Conservation (phyloP, 306 rosid species). For the Fragaria ananassa region DNA sequence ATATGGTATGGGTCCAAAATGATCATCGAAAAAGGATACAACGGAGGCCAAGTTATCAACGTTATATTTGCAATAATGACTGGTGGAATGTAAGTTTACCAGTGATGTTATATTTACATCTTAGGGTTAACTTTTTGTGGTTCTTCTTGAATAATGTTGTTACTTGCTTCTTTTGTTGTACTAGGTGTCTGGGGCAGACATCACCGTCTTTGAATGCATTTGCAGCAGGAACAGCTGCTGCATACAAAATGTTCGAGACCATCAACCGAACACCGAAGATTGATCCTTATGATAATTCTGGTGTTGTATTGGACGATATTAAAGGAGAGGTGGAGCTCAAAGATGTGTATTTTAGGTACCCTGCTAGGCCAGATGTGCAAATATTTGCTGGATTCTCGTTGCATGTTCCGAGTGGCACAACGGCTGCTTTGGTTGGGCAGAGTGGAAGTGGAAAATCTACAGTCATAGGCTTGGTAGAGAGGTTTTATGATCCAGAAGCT, state of each 20-base stretch:
- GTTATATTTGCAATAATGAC: constrained; percentile 67
- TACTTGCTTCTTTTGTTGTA: background rate
- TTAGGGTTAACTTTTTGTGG: background rate
- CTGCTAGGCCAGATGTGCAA: constrained; percentile 71
- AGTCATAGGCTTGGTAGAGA: constrained; percentile 64
- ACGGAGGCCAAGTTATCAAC: constrained; percentile 67
- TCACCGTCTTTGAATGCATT: constrained; percentile 77
- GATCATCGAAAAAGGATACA: constrained; percentile 57
- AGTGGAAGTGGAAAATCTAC: constrained; percentile 98
- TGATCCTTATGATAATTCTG: constrained; percentile 61
- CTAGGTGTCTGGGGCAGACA: constrained; percentile 74
- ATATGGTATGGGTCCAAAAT: constrained; percentile 81
- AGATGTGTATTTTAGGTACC: constrained; percentile 69
- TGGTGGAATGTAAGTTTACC: constrained; percentile 70
- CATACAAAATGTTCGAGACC: constrained; percentile 83
- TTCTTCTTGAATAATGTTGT: background rate
- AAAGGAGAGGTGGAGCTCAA: constrained; percentile 75
- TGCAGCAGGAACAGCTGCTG: constrained; percentile 85
- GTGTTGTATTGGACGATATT: constrained; percentile 52
- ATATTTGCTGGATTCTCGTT: constrained; percentile 80
- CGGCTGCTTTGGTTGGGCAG: constrained; percentile 83
- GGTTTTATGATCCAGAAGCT: constrained; percentile 84
- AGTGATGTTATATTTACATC: no score
- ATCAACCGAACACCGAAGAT: constrained; percentile 61
- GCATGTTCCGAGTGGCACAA: constrained; percentile 57